Percentiles rank a stretch among this genome's conserved stretches.
These are phyloP conservation scores for Macaranga tanarius DNA, from an alignment of 441 rosid species.

Conservation along the genomic window DNA sequence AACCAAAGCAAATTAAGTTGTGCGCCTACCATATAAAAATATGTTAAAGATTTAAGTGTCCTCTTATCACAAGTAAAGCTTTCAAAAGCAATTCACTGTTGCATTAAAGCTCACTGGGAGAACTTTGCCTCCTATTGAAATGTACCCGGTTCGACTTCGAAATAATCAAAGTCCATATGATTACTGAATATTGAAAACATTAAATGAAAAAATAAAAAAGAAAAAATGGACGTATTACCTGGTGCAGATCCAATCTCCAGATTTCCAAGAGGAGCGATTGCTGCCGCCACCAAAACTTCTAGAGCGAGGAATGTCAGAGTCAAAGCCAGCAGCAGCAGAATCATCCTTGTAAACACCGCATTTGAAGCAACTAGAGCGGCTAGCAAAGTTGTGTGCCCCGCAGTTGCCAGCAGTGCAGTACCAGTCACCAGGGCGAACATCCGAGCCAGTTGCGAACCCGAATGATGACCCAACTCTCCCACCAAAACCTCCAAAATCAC, in stretches of 20 bases:
- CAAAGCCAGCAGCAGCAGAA: conserved; percentile 32
- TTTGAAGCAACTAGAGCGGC: conserved; percentile 87
- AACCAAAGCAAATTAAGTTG: neutral
- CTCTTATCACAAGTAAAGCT: neutral
- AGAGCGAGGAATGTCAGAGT: conserved; percentile 51
- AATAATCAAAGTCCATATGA: too few species aligned
- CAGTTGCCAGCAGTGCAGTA: conserved; percentile 74
- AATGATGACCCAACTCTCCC: conserved; percentile 46
- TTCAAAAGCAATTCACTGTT: too few species aligned
- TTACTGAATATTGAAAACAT: too few species aligned
- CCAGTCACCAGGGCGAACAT: conserved; percentile 94
- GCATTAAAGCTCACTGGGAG: too few species aligned
- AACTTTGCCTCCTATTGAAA: too few species aligned
- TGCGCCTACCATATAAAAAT: neutral
- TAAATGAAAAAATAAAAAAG: too few species aligned
- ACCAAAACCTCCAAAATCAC: conserved; percentile 42
- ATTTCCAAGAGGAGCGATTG: conserved; percentile 80
- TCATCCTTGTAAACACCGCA: conserved; percentile 83
- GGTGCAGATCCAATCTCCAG: conserved; percentile 96
- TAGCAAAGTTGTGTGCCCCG: conserved; percentile 94
- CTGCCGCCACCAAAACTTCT: conserved; percentile 49
- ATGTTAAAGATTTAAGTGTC: neutral
- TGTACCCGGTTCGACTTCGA: too few species aligned
- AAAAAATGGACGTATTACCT: conserved; percentile 41
- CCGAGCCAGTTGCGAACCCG: conserved; percentile 62